phyloP scores from a whole-genome alignment of 441 rosid species.

The California macrophylla region DNA sequence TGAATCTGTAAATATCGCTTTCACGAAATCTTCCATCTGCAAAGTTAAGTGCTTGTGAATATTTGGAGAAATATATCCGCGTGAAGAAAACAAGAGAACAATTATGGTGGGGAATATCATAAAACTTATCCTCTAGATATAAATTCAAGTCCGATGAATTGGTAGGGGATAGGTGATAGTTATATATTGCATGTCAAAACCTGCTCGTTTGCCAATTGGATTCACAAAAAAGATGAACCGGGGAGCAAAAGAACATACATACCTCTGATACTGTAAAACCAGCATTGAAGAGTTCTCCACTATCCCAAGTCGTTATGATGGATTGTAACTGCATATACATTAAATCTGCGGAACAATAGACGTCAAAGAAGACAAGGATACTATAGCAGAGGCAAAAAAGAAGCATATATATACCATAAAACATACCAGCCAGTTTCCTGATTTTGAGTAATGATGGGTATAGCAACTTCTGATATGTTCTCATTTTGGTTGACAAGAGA shows the following conservation, averaged over 20 bases:
- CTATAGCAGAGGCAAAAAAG: slow-evolving; percentile 4
- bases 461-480: slow-evolving; percentile 32
- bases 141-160: not conserved
- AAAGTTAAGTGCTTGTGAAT: slow-evolving; percentile 8
- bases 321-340: slow-evolving; percentile 86
- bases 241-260: slow-evolving; percentile 10
- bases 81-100: too few species aligned
- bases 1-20: slow-evolving; percentile 80
- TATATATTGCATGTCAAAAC: not conserved
- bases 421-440: slow-evolving; percentile 77
- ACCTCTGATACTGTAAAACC: slow-evolving; percentile 79
- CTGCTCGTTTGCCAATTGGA: not conserved
- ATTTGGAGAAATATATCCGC: not conserved
- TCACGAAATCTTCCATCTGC: slow-evolving; percentile 74
- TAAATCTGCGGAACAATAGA: slow-evolving; percentile 41
- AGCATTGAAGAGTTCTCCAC: slow-evolving; percentile 53
- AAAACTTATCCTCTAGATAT: not conserved
- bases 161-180: not conserved
- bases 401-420: slow-evolving; percentile 16
- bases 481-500: slow-evolving; percentile 26
- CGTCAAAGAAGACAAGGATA: not conserved
- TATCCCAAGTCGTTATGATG: slow-evolving; percentile 75
- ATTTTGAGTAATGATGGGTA: slow-evolving; percentile 58
- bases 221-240: not conserved
- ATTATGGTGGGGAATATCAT: too few species aligned